Evolutionary conservation across 192 early-diverging fungal species (phyloP).

Genomic region (Coemansia sp.): DNA sequence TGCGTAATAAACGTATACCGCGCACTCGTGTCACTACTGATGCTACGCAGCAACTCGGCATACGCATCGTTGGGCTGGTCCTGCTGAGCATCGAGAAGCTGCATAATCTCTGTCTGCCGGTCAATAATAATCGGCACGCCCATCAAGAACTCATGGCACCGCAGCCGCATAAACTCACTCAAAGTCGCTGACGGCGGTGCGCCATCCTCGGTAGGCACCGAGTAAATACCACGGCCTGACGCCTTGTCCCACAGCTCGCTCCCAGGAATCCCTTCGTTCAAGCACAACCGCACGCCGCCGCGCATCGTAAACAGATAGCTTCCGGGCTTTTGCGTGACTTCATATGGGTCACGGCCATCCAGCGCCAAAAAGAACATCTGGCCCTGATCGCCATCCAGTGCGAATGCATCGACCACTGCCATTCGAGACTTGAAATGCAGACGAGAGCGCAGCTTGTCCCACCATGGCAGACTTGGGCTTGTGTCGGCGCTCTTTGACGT

Average conservation of each 20-base stretch:
- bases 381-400: slow-evolving; percentile 19
- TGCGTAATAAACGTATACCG: slow-evolving; percentile 47
- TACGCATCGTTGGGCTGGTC: background rate
- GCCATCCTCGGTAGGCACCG: slow-evolving; percentile 36
- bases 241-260: slow-evolving; percentile 44
- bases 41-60: slow-evolving; percentile 29
- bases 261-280: slow-evolving; percentile 49
- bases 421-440: slow-evolving; percentile 43
- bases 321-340: slow-evolving; percentile 46
- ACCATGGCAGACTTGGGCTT: slow-evolving; percentile 53
- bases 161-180: slow-evolving; percentile 46
- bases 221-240: slow-evolving; percentile 44
- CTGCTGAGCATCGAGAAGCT: slow-evolving; percentile 21
- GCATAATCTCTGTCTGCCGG: slow-evolving; percentile 28
- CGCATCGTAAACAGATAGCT: slow-evolving; percentile 53
- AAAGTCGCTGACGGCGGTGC: slow-evolving; percentile 33
- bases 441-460: slow-evolving; percentile 55
- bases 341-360: slow-evolving; percentile 52
- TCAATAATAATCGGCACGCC: slow-evolving; percentile 51
- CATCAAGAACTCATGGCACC: slow-evolving; percentile 53
- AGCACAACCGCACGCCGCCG: slow-evolving; percentile 47
- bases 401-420: slow-evolving; percentile 38
- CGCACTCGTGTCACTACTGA: slow-evolving; percentile 26
- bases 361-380: slow-evolving; percentile 51
- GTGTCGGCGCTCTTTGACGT: slow-evolving; percentile 52